Base-by-base conservation (phyloP, 140 eudicot species). In the Stevia rebaudiana region DNA sequence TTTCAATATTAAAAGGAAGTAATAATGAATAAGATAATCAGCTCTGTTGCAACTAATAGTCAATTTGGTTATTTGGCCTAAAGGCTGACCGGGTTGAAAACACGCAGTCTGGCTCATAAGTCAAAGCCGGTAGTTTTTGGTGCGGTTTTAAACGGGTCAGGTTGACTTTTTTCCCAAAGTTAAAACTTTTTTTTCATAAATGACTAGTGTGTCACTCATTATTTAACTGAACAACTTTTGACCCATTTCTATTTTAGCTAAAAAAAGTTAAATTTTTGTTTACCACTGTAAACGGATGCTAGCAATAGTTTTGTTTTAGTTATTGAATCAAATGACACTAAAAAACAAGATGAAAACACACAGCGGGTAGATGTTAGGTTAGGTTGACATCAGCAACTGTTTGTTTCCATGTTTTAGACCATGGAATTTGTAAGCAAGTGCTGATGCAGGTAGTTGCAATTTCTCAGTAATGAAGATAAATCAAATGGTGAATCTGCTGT, bases 391-490 rank as follows among this genome's bases (percentile, higher is more conserved):
- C 91, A 84, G 94, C 89, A 83, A 70, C 83, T 82, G 79, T 80
- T 82, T 72, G 84, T 82, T 84, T 76, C 67, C 83, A 79, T 84
- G 73, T 66, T 86, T n/a, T n/a, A n/a, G 81, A 63, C 94, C 94
- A 78, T 83, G 81, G 90, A 82, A 76, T 87, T 76, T 74, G 74
- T 80, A 89, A 85, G 86, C 78, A 81, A 86, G 87, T 80, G 97
- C 97, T 90, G 97, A 86, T 89, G 97, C 87, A 79, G 81, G 75
- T 83, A 87, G 97, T 84, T 90, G 84, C 90, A 83, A 83, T 87
- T 84, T 87, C 89, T 90, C 95, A 90, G 97, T 90, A 79, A 77
- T 90, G 78, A 87, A 91, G 96, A 83, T n/a, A n/a, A n/a, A n/a
- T n/a, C n/a, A 86, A 80, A 81, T 80, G 95, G 86, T 85, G 82